Conservation (phyloP, 306 rosid genomes). For the Purshia tridentata region DNA sequence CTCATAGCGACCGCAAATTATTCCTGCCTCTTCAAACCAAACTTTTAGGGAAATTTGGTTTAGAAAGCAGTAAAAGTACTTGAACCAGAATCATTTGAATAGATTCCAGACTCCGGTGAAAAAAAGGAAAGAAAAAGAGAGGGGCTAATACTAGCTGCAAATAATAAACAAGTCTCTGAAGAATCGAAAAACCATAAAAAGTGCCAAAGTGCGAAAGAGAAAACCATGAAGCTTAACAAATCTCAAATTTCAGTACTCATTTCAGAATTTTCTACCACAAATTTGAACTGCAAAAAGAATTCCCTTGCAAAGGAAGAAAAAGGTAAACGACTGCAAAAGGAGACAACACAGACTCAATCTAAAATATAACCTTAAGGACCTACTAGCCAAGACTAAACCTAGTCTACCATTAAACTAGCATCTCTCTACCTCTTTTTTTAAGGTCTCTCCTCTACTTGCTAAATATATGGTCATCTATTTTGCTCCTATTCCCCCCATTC, state of each 20-base stretch:
- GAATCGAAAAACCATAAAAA: background rate
- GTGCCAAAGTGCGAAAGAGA: conserved; percentile 6
- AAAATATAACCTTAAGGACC: conserved; percentile 38
- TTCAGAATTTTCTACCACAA: conserved; percentile 73
- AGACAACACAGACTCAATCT: conserved; percentile 47
- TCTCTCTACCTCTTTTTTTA: conserved; percentile 37
- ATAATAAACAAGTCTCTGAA: background rate
- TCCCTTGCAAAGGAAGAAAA: conserved; percentile 51
- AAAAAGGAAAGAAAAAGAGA: too few species aligned
- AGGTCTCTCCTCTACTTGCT: conserved; percentile 59
- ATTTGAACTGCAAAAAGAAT: conserved; percentile 97
- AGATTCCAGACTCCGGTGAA: background rate
- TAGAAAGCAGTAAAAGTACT: conserved; percentile 14
- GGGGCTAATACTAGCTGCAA: background rate
- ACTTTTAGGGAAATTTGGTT: conserved; percentile 1
- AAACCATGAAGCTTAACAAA: conserved; percentile 34
- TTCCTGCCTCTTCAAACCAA: background rate
- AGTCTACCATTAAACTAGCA: conserved; percentile 68
- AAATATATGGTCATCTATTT: conserved; percentile 58
- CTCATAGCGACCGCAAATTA: background rate
- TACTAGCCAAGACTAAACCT: conserved; percentile 55
- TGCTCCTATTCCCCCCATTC: conserved; percentile 60
- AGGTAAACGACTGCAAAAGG: conserved; percentile 51
- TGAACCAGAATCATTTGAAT: background rate
- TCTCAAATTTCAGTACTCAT: conserved; percentile 60